Conservation (phyloP, 768 basidiomycete species). For the Suillus americanus region DNA sequence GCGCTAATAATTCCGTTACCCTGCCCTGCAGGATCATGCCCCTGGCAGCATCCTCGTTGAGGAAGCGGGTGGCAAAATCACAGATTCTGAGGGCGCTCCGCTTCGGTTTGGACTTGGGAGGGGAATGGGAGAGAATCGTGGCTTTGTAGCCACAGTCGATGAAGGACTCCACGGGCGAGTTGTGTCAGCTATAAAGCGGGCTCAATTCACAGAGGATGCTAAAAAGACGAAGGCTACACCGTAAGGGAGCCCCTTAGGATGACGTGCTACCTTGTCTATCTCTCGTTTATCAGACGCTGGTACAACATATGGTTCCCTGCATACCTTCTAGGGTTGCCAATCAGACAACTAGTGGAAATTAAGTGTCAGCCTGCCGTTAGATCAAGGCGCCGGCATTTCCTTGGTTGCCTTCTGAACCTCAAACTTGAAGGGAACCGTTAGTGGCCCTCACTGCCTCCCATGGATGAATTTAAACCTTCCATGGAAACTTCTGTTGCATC, state of each 20-base stretch:
- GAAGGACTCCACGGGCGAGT: constrained; percentile 68
- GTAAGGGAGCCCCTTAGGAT: not conserved
- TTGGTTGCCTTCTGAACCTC: not conserved
- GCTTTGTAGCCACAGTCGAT: constrained; percentile 75
- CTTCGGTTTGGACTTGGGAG: constrained; percentile 88
- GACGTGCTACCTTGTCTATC: not conserved
- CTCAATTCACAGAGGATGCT: constrained; percentile 35
- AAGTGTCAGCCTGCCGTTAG: not conserved
- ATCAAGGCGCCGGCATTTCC: not conserved
- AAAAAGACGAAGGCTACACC: constrained; percentile 9
- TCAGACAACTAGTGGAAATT: not conserved
- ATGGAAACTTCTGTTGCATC: not conserved
- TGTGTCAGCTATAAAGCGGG: constrained; percentile 71
- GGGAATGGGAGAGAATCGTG: constrained; percentile 83
- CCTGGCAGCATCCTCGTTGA: constrained; percentile 80
- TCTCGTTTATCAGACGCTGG: not conserved
- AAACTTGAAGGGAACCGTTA: not conserved
- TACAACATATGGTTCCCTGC: not conserved
- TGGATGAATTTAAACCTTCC: not conserved
- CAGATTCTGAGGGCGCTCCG: constrained; percentile 73
- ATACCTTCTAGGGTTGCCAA: not conserved
- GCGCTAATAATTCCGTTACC: not conserved
- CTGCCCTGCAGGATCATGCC: constrained; percentile 73
- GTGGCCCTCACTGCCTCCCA: not conserved
- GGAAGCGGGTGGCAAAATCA: constrained; percentile 89